Conservation (phyloP, 768 basidiomycete species). For the Rhodotorula diobovata region DNA sequence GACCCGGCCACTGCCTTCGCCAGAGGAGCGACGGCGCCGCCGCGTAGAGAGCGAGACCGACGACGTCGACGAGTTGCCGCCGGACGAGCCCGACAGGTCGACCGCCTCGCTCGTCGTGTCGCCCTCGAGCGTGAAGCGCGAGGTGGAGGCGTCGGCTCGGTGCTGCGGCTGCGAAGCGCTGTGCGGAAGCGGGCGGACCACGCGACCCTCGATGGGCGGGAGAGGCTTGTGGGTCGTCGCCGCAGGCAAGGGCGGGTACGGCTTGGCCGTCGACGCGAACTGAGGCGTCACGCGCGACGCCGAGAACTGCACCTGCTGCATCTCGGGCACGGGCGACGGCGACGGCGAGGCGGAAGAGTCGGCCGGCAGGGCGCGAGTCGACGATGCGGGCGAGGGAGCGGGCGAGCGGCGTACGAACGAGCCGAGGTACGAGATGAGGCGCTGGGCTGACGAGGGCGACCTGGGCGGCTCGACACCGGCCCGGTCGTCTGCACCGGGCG, state of each 20-base stretch:
- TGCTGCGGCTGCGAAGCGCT: too few species aligned
- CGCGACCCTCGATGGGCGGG: constrained; percentile 15
- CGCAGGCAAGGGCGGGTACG: background rate
- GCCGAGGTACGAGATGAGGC: constrained; percentile 33
- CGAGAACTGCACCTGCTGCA: constrained; percentile 2
- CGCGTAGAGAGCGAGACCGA: background rate
- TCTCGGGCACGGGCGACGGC: constrained; percentile 17
- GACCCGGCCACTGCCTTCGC: constrained; percentile 15
- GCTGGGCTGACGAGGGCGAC: constrained; percentile 10
- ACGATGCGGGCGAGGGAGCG: constrained; percentile 1
- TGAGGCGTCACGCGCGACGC: constrained; percentile 1
- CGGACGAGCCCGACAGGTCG: background rate
- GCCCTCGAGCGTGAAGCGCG: constrained; percentile 1
- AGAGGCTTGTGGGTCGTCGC: background rate
- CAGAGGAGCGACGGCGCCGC: background rate
- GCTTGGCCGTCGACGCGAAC: constrained; percentile 2
- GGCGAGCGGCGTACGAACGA: constrained; percentile 27
- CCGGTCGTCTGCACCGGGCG: background rate
- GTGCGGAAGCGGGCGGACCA: constrained; percentile 23
- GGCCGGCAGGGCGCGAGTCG: background rate
- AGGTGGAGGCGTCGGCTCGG: background rate
- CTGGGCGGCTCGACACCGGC: background rate
- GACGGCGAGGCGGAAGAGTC: background rate
- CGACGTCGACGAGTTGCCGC: background rate
- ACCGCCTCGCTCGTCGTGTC: background rate